Evolutionary conservation across 2,329 filamentous ascomycete genomes (phyloP).

Genomic region (Penicillium sp.): DNA sequence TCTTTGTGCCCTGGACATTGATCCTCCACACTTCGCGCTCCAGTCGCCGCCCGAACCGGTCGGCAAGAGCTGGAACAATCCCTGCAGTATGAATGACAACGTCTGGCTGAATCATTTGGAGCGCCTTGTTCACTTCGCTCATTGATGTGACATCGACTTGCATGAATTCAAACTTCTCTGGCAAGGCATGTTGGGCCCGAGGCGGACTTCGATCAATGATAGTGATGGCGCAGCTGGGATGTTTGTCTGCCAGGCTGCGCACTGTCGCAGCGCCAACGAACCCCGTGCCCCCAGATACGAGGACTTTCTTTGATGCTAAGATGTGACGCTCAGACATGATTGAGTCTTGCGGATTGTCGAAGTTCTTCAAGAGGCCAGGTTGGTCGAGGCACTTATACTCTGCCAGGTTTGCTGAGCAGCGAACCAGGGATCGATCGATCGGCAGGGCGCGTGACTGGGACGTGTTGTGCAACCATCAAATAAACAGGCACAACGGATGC

Average conservation of each 20-base stretch:
- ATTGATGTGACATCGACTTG: constrained; percentile 39
- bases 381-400: not conserved
- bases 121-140: constrained; percentile 31
- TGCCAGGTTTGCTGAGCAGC: not conserved
- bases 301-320: constrained; percentile 27
- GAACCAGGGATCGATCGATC: constrained; percentile 3
- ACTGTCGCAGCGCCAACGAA: constrained; percentile 45
- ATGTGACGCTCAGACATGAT: not conserved
- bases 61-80: constrained; percentile 43
- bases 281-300: constrained; percentile 43
- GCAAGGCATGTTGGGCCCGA: constrained; percentile 31
- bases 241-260: constrained; percentile 39
- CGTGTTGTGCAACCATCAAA: not conserved
- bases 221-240: constrained; percentile 39
- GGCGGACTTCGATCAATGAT: constrained; percentile 41
- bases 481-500: not conserved
- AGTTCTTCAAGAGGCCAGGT: not conserved
- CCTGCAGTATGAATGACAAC: constrained; percentile 59
- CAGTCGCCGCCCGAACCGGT: constrained; percentile 40
- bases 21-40: constrained; percentile 49
- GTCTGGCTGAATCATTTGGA: constrained; percentile 48
- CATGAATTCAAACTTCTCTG: constrained; percentile 28
- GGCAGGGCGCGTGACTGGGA: constrained; percentile 11
- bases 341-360: not conserved
- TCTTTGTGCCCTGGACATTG: constrained; percentile 59